These are phyloP conservation scores for Pyrenochaeta sp. DNA, from an alignment of 2,329 filamentous ascomycete species.

Conservation along the genomic window DNA sequence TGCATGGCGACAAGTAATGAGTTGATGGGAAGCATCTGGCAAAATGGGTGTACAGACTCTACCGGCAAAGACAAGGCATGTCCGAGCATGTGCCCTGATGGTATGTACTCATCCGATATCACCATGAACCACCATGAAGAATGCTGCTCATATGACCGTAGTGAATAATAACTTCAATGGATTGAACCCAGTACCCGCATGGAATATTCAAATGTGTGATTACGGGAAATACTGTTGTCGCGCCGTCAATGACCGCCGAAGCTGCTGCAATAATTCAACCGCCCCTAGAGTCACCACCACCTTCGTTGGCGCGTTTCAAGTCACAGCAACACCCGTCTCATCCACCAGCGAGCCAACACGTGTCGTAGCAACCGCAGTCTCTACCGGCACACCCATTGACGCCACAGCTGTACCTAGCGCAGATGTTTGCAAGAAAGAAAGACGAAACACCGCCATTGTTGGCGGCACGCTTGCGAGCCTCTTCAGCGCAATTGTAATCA, in stretches of 20 bases:
- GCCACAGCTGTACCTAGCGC: conserved; percentile 7
- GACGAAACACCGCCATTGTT: conserved; percentile 30
- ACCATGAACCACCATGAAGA: not conserved
- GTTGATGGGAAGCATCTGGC: conserved; percentile 44
- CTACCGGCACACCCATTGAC: conserved; percentile 15
- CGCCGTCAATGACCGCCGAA: conserved; percentile 28
- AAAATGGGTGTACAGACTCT: conserved; percentile 46
- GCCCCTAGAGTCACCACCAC: conserved; percentile 33
- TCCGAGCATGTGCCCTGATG: conserved; percentile 39
- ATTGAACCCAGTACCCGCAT: conserved; percentile 28
- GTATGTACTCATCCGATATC: conserved; percentile 24
- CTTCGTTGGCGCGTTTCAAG: conserved; percentile 31
- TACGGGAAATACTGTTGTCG: conserved; percentile 48
- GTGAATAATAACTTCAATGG: conserved; percentile 25
- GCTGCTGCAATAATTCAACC: conserved; percentile 41
- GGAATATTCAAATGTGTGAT: conserved; percentile 47
- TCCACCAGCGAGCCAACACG: conserved; percentile 13
- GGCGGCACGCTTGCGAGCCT: conserved; percentile 35
- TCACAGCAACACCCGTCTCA: conserved; percentile 6
- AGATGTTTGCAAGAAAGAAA: conserved; percentile 24
- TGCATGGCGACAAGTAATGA: conserved; percentile 43
- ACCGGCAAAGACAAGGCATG: conserved; percentile 39
- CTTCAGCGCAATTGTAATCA: conserved; percentile 31
- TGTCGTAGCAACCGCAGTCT: conserved; percentile 13
- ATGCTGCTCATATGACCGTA: conserved; percentile 4